These are phyloP conservation scores for Cucurbita moschata DNA, from an alignment of 306 rosid genomes.

Conservation along the genomic window DNA sequence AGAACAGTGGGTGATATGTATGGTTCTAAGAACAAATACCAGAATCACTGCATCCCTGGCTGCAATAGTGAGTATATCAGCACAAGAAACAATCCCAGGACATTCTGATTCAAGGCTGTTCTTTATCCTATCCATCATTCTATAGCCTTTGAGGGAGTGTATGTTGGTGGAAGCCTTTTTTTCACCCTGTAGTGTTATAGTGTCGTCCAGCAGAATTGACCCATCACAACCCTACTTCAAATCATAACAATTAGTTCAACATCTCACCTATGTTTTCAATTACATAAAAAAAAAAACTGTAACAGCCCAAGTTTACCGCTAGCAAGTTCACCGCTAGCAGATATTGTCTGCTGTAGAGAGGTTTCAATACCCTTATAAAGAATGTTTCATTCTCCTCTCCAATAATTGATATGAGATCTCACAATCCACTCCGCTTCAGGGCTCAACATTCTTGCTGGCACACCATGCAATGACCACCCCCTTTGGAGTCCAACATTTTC, in stretches of 20 bases:
- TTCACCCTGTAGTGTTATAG: constrained; percentile 65
- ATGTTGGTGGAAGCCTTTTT: constrained; percentile 52
- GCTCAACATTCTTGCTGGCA: too few relatives aligned
- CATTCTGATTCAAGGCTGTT: constrained; percentile 81
- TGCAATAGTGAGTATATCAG: constrained; percentile 91
- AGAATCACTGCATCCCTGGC: constrained; percentile 93
- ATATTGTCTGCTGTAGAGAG: too few relatives aligned
- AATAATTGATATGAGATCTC: too few relatives aligned
- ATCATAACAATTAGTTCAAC: background rate
- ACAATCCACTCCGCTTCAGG: too few relatives aligned
- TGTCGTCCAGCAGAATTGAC: constrained; percentile 71
- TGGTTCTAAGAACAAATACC: constrained; percentile 18
- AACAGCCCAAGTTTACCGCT: too few relatives aligned
- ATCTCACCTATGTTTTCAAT: background rate
- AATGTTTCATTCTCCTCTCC: too few relatives aligned
- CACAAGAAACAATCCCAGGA: constrained; percentile 79
- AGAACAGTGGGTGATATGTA: background rate
- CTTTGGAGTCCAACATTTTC: too few relatives aligned
- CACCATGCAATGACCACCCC: too few relatives aligned
- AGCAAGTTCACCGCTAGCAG: too few relatives aligned
- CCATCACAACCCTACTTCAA: constrained; percentile 82
- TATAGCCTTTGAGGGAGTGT: constrained; percentile 56
- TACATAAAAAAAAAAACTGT: background rate
- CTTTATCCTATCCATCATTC: constrained; percentile 52
- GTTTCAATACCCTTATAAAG: too few relatives aligned